A percentile compares a stretch with the other conserved stretches of the same genome.
Conservation (phyloP, 495 filamentous ascomycete genomes). For the Annulohypoxylon maeteangense region DNA sequence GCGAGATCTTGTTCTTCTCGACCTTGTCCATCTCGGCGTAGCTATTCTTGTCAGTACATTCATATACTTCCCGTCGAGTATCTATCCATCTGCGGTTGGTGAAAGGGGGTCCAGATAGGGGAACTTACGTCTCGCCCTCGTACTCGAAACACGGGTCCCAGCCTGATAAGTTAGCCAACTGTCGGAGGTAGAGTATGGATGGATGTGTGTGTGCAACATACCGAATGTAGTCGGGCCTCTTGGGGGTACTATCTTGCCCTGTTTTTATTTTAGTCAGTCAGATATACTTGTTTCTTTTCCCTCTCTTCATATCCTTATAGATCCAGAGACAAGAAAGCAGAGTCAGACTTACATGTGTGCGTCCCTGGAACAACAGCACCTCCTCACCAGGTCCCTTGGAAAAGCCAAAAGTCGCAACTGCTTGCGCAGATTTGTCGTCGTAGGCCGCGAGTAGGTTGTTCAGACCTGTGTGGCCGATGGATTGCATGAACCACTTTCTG, state of each 20-base stretch:
- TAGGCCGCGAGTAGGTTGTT: conserved; percentile 93
- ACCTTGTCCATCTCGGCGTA: conserved; percentile 95
- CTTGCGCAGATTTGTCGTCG: conserved; percentile 87
- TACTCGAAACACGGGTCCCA: conserved; percentile 99
- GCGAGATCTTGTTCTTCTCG: conserved; percentile 93
- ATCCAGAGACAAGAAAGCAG: neutral
- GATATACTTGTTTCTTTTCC: neutral
- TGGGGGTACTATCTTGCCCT: conserved; percentile 80
- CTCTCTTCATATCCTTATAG: neutral
- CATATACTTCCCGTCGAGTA: neutral
- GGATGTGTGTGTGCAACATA: conserved; percentile 52
- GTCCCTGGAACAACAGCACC: conserved; percentile 89
- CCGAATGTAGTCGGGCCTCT: conserved; percentile 83
- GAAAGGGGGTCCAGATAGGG: neutral
- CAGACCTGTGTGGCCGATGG: conserved; percentile 81
- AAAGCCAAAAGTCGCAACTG: conserved; percentile 96
- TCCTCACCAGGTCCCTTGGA: conserved; percentile 85
- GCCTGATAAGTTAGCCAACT: conserved; percentile 58
- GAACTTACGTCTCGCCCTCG: conserved; percentile 81
- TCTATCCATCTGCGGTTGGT: neutral
- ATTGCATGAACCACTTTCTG: conserved; percentile 92
- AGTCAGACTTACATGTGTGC: conserved; percentile 64
- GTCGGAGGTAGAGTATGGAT: too few relatives aligned
- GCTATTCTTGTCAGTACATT: conserved; percentile 32
- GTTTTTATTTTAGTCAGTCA: conserved; percentile 25